Conservation (phyloP, 306 rosid genomes). For the Rosa chinensis region DNA sequence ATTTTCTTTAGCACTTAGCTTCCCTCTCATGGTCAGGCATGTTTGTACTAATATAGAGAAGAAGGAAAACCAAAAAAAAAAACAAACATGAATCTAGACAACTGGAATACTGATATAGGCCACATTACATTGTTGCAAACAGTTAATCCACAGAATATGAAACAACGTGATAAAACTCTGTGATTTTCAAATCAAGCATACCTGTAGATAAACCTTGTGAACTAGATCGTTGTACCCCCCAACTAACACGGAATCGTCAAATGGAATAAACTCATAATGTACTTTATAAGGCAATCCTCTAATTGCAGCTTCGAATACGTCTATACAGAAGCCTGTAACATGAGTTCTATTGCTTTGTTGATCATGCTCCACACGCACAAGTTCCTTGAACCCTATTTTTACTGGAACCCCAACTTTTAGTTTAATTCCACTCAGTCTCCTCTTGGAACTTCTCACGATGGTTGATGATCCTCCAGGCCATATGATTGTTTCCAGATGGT, state of each 20-base stretch:
- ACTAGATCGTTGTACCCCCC: slow-evolving; percentile 6
- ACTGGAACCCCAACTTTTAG: slow-evolving; percentile 25
- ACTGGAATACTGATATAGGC: not conserved
- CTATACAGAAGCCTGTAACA: slow-evolving; percentile 20
- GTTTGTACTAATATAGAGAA: too few relatives aligned
- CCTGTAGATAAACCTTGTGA: slow-evolving; percentile 5
- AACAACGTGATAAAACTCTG: too few relatives aligned
- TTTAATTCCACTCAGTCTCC: not conserved
- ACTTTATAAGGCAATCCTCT: not conserved
- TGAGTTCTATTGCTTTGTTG: not conserved
- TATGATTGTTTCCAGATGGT: slow-evolving; percentile 8
- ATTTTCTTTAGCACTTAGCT: not conserved
- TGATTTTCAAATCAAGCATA: not conserved
- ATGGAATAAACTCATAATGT: slow-evolving; percentile 10
- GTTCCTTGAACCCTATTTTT: not conserved
- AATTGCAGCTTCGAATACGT: slow-evolving; percentile 17
- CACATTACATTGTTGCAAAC: too few relatives aligned
- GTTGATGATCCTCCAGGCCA: slow-evolving; percentile 26
- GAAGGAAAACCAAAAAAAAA: too few relatives aligned
- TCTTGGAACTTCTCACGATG: not conserved
- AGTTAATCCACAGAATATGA: too few relatives aligned
- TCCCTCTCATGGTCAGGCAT: not conserved
- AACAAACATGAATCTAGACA: not conserved
- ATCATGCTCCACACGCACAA: slow-evolving; percentile 9
- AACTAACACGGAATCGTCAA: not conserved